A percentile compares a stretch with the other conserved stretches of the same genome.
phyloP scores from a whole-genome alignment of 768 basidiomycete species.

The Xerocomellus chrysenteron region DNA sequence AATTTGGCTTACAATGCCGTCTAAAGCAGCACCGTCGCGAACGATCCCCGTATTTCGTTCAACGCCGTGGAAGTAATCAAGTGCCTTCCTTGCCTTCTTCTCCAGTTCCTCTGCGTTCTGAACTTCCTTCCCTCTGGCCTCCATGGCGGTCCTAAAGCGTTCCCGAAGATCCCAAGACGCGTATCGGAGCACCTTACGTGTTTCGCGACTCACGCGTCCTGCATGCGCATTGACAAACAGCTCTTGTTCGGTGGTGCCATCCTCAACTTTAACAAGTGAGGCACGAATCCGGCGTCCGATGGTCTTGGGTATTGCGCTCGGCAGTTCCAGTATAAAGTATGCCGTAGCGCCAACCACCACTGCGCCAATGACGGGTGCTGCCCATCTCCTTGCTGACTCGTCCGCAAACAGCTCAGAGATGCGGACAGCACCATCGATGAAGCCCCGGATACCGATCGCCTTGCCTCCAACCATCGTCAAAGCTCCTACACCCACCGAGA shows the following conservation, averaged over 20 bases:
- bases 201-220: slow-evolving; percentile 74
- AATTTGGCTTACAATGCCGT: slow-evolving; percentile 5
- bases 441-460: slow-evolving; percentile 66
- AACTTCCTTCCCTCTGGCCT: slow-evolving; percentile 77
- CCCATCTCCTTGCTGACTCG: slow-evolving; percentile 82
- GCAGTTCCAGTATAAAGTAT: slow-evolving; percentile 86
- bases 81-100: slow-evolving; percentile 65
- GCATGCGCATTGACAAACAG: slow-evolving; percentile 68
- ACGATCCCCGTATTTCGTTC: slow-evolving; percentile 45
- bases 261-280: slow-evolving; percentile 51
- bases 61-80: slow-evolving; percentile 64
- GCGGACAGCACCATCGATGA: slow-evolving; percentile 78
- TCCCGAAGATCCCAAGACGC: slow-evolving; percentile 90
- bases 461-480: slow-evolving; percentile 89
- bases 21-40: slow-evolving; percentile 28
- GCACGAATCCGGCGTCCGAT: slow-evolving; percentile 81
- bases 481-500: slow-evolving; percentile 79
- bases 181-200: slow-evolving; percentile 87
- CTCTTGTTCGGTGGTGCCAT: slow-evolving; percentile 48
- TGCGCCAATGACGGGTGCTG: slow-evolving; percentile 80
- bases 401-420: slow-evolving; percentile 78
- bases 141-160: slow-evolving; percentile 77
- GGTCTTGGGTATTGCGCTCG: slow-evolving; percentile 83
- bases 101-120: slow-evolving; percentile 72
- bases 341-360: slow-evolving; percentile 68